Evolutionary conservation across 208 protist genomes (phyloP).

Genomic region (Leptomonas pyrrhocoris): DNA sequence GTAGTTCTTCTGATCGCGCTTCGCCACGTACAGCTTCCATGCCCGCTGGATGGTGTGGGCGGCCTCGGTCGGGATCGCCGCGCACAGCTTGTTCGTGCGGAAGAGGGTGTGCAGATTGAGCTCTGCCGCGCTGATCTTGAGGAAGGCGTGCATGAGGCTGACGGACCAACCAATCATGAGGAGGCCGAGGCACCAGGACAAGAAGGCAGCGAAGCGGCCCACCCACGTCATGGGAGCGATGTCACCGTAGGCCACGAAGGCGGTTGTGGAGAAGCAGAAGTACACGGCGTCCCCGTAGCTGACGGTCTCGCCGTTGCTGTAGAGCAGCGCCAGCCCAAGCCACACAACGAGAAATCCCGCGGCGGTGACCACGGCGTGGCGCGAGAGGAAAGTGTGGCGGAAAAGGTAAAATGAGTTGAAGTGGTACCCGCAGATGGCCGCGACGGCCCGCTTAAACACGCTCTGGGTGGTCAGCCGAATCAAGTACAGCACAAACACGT

Average conservation of each 20-base stretch:
- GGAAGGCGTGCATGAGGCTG: slow-evolving; percentile 43
- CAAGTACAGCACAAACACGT: slow-evolving; percentile 65
- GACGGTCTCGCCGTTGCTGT: slow-evolving; percentile 50
- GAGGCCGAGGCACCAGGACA: slow-evolving; percentile 51
- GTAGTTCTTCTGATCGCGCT: slow-evolving; percentile 38
- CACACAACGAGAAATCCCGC: slow-evolving; percentile 36
- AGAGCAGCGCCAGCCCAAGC: slow-evolving; percentile 47
- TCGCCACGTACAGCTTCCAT: slow-evolving; percentile 60
- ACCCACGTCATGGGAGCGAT: slow-evolving; percentile 42
- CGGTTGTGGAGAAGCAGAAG: slow-evolving; percentile 58
- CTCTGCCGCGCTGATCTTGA: slow-evolving; percentile 47
- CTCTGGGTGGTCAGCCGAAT: slow-evolving; percentile 35
- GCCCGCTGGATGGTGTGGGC: slow-evolving; percentile 68
- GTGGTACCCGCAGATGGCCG: slow-evolving; percentile 49
- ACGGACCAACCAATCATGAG: slow-evolving; percentile 53
- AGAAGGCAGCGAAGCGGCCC: slow-evolving; percentile 55
- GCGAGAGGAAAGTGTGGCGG: slow-evolving; percentile 37
- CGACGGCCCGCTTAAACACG: slow-evolving; percentile 56
- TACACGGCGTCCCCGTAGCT: slow-evolving; percentile 53
- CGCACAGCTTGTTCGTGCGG: slow-evolving; percentile 64
- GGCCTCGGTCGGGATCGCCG: slow-evolving; percentile 51
- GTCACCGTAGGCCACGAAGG: slow-evolving; percentile 65
- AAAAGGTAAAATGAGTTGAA: slow-evolving; percentile 48
- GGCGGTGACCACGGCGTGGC: slow-evolving; percentile 24
- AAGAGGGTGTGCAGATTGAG: slow-evolving; percentile 69